Evolutionary conservation across 2,329 filamentous ascomycete species (phyloP).

Genomic region (Hirsutella minnesotensis): DNA sequence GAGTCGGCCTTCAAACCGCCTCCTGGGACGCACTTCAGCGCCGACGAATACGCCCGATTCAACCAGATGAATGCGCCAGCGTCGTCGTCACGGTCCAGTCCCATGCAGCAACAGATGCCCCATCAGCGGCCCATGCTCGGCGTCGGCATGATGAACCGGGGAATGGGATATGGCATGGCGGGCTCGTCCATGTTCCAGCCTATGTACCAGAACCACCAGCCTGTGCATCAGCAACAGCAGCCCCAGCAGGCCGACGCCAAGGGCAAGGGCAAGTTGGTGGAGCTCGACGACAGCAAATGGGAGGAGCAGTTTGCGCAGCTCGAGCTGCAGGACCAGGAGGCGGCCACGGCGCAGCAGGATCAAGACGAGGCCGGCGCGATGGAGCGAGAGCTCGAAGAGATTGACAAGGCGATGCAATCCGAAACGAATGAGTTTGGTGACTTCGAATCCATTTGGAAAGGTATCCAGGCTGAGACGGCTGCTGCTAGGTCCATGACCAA

Average conservation of each 20-base stretch:
- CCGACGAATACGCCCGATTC: conserved; percentile 81
- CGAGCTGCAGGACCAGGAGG: conserved; percentile 49
- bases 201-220: conserved; percentile 28
- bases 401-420: conserved; percentile 58
- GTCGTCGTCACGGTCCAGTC: conserved; percentile 37
- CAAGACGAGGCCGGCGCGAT: conserved; percentile 56
- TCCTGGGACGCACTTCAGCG: conserved; percentile 52
- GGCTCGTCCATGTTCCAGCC: conserved; percentile 40
- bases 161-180: conserved; percentile 32
- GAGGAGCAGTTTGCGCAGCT: conserved; percentile 92
- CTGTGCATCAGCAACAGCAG: conserved; percentile 12
- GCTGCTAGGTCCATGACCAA: conserved; percentile 61
- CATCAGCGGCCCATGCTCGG: conserved; percentile 54
- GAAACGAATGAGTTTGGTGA: conserved; percentile 70
- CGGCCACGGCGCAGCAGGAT: conserved; percentile 30
- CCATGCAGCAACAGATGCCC: conserved; percentile 42
- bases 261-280: conserved; percentile 86
- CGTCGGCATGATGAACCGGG: conserved; percentile 36
- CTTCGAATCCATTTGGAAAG: conserved; percentile 83
- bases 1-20: conserved; percentile 56
- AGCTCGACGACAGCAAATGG: conserved; percentile 90
- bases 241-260: conserved; percentile 44
- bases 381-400: conserved; percentile 75
- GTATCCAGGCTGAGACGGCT: conserved; percentile 66
- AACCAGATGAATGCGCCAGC: conserved; percentile 57